These are phyloP conservation scores for Linum lewisii DNA, from an alignment of 345 rosid genomes.

Conservation along the genomic window DNA sequence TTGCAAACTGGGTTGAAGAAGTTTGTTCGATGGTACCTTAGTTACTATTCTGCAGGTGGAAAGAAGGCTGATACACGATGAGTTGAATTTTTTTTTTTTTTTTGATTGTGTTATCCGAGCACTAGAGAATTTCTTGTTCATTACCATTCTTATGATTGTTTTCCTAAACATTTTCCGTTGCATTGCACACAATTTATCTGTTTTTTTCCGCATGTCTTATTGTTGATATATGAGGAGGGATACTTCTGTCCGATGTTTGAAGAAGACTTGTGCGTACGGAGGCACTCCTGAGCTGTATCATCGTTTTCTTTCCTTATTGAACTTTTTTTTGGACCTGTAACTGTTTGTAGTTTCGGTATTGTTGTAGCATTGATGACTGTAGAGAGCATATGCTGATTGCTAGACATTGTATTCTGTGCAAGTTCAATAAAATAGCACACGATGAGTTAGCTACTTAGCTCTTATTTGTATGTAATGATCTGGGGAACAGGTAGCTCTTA, in stretches of 20 bases:
- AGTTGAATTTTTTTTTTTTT: conserved; percentile 17
- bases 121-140: conserved; percentile 30
- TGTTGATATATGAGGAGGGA: not conserved
- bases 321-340: conserved; percentile 1
- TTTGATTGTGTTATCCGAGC: conserved; percentile 20
- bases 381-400: not conserved
- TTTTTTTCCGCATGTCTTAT: conserved; percentile 10
- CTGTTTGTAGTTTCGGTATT: conserved; percentile 7
- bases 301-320: not conserved
- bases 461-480: not conserved
- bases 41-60: conserved; percentile 50
- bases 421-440: conserved; percentile 7
- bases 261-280: conserved; percentile 2
- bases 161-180: conserved; percentile 23
- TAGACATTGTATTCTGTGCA: conserved; percentile 3
- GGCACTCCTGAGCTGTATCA: conserved; percentile 8
- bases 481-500: too few species aligned
- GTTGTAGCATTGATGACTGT: conserved; percentile 4
- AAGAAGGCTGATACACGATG: conserved; percentile 40
- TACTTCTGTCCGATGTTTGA: not conserved
- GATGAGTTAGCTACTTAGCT: not conserved
- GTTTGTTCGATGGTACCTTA: conserved; percentile 78
- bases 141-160: conserved; percentile 42
- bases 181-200: conserved; percentile 20
- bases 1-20: conserved; percentile 83